These are phyloP conservation scores for Colletotrichum theobromicola DNA, from an alignment of 2,329 filamentous ascomycete genomes.

Conservation along the genomic window DNA sequence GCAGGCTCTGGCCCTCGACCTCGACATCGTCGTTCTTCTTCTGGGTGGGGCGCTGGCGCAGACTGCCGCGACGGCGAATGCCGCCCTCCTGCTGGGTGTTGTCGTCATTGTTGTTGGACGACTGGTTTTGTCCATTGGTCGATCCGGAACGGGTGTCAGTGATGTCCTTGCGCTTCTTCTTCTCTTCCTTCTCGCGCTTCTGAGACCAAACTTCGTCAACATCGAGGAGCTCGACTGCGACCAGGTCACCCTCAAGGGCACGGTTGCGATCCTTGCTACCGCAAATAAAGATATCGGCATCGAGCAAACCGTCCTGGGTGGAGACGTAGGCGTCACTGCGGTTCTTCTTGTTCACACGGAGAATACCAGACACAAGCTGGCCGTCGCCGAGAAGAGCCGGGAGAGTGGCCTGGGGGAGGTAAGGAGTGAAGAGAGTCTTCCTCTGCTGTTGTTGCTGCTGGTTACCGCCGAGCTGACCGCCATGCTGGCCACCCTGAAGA, in stretches of 20 bases:
- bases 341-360: slow-evolving; percentile 99
- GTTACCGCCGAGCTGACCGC: slow-evolving; percentile 66
- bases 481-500: slow-evolving; percentile 74
- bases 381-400: slow-evolving; percentile 90
- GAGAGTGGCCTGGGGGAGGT: slow-evolving; percentile 91
- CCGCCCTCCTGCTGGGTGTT: slow-evolving; percentile 77
- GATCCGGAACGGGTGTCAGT: slow-evolving; percentile 85
- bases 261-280: slow-evolving; percentile 99
- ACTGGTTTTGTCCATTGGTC: slow-evolving; percentile 73
- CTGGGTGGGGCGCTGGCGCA: slow-evolving; percentile 94
- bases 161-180: slow-evolving; percentile 99
- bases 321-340: slow-evolving; percentile 98
- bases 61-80: slow-evolving; percentile 89
- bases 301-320: slow-evolving; percentile 82
- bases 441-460: slow-evolving; percentile 88
- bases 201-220: slow-evolving; percentile 99
- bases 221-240: slow-evolving; percentile 94
- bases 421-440: slow-evolving; percentile 98
- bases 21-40: slow-evolving; percentile 99
- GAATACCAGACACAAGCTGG: slow-evolving; percentile 92
- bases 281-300: slow-evolving; percentile 99
- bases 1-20: slow-evolving; percentile 94
- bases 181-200: slow-evolving; percentile 99
- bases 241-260: slow-evolving; percentile 92
- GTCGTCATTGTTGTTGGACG: slow-evolving; percentile 65